Evolutionary conservation across 2,329 filamentous ascomycete genomes (phyloP).

Genomic region (Talaromyces amestolkiae): DNA sequence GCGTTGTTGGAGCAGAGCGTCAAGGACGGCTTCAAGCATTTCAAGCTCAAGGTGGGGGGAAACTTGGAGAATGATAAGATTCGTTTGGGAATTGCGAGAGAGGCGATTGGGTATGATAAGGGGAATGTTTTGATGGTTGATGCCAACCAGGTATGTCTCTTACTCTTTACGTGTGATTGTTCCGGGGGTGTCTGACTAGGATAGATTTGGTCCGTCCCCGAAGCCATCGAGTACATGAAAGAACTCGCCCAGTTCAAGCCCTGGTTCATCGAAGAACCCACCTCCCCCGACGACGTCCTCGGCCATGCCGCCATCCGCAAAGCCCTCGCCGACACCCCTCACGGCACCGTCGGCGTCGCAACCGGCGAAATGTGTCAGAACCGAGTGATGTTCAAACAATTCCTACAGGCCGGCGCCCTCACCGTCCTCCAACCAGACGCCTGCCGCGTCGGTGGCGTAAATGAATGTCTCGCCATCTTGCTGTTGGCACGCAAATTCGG

Average conservation of each 20-base stretch:
- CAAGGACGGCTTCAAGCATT: slow-evolving; percentile 73
- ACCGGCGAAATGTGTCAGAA: slow-evolving; percentile 97
- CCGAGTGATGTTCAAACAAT: slow-evolving; percentile 89
- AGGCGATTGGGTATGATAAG: slow-evolving; percentile 76
- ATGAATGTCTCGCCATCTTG: slow-evolving; percentile 86
- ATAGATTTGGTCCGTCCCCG: slow-evolving; percentile 78
- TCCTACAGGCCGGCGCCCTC: slow-evolving; percentile 74
- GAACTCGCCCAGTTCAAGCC: slow-evolving; percentile 72
- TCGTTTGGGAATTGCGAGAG: slow-evolving; percentile 69
- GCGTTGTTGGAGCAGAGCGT: slow-evolving; percentile 70
- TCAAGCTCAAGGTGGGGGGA: slow-evolving; percentile 86
- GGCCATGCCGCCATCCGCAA: slow-evolving; percentile 83
- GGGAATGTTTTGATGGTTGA: slow-evolving; percentile 90
- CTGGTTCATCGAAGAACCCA: slow-evolving; percentile 95
- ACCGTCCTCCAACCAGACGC: slow-evolving; percentile 89
- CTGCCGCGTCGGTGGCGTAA: slow-evolving; percentile 84
- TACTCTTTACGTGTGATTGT: background rate
- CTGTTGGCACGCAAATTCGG: slow-evolving; percentile 69
- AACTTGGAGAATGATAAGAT: slow-evolving; percentile 68
- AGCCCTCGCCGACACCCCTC: slow-evolving; percentile 59
- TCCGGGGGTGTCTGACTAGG: background rate
- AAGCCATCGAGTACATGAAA: slow-evolving; percentile 84
- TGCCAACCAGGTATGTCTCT: slow-evolving; percentile 68
- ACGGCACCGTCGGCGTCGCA: slow-evolving; percentile 73
- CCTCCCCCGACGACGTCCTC: slow-evolving; percentile 82